Base-by-base conservation (phyloP, 495 filamentous ascomycete species). In the Pyrenula aspistea region DNA sequence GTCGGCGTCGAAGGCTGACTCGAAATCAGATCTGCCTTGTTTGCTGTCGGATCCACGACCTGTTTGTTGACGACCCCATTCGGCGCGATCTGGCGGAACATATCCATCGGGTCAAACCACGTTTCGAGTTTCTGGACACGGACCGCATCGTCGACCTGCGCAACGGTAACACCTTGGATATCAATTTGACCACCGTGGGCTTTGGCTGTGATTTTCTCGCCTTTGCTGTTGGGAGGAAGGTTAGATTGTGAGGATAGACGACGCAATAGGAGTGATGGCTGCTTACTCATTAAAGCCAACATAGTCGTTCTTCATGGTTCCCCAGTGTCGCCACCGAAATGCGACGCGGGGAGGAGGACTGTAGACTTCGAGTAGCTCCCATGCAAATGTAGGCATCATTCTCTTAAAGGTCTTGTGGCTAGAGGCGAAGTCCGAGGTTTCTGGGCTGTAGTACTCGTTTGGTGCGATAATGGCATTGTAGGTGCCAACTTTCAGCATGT, bases 301-400 rank as follows among this genome's bases (percentile, higher is more conserved):
- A 66, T 85, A 86, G 65, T 85, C 83, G 60, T 75, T 77, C 67
- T 77, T 78, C 76, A 86, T 83, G 11, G 65, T 64, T 1, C 82
- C 82, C 83, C 83, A 85, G 60, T 86, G 83, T 24, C 83, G 64
- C 82, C 83, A 85, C 55, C 73, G 73, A 62, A 84, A 83, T 0
- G 74, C 67, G 2, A 86, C 83, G 54, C 66, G 65, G 21, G 83
- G 82, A 48, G 80, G 82, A 0, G 78, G 81, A 49, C 73, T 75
- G 61, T 81, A 84, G 1, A 86, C 81, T 68, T 85, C 83, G 12
- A 79, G 65, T 21, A 85, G 82, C 70, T 86, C 83, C 81, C 82
- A 87, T 0, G 81, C 81, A 69, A 87, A 86, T 0, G 77, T 80
- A 12, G 81, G 82, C 82, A 86, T 85, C 79, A 83, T 83, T 23